These are phyloP conservation scores for Candida rishiriensis DNA, from an alignment of 805 yeast genomes.

Conservation along the genomic window DNA sequence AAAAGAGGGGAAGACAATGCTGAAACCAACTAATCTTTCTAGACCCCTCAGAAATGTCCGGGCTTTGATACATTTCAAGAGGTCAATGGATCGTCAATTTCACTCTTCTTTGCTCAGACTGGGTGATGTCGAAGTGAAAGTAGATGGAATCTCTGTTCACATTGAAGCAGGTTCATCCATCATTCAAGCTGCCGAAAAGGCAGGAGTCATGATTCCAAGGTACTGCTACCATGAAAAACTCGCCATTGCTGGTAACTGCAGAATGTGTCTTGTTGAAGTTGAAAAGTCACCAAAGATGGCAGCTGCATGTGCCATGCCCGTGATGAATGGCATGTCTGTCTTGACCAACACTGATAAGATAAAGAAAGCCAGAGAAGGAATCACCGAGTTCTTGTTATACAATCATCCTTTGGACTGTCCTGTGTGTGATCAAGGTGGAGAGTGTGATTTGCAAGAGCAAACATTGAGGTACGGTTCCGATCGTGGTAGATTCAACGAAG, in stretches of 20 bases:
- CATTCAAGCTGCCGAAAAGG: slow-evolving; percentile 88
- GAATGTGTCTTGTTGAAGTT: slow-evolving; percentile 89
- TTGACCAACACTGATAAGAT: slow-evolving; percentile 75
- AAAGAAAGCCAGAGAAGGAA: slow-evolving; percentile 82
- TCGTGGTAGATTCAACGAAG: slow-evolving; percentile 79
- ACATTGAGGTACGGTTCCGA: slow-evolving; percentile 78
- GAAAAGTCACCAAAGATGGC: slow-evolving; percentile 87
- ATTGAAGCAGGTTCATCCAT: slow-evolving; percentile 85
- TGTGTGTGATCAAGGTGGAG: slow-evolving; percentile 92
- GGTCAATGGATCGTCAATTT: slow-evolving; percentile 10
- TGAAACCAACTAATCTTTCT: too few relatives aligned
- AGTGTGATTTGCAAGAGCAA: slow-evolving; percentile 89
- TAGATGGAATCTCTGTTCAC: slow-evolving; percentile 70
- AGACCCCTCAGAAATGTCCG: too few relatives aligned
- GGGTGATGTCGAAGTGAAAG: slow-evolving; percentile 34
- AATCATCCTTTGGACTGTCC: slow-evolving; percentile 94
- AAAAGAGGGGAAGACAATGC: too few relatives aligned
- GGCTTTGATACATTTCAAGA: too few relatives aligned
- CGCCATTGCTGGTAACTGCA: slow-evolving; percentile 88
- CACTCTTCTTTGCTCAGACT: slow-evolving; percentile 1
- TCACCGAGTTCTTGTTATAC: slow-evolving; percentile 80
- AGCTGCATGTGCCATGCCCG: slow-evolving; percentile 91
- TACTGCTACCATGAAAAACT: slow-evolving; percentile 90
- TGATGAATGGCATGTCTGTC: slow-evolving; percentile 84
- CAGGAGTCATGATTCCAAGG: slow-evolving; percentile 83